Base-by-base conservation (phyloP, 2,329 filamentous ascomycete species). In the Microsporum canis region DNA sequence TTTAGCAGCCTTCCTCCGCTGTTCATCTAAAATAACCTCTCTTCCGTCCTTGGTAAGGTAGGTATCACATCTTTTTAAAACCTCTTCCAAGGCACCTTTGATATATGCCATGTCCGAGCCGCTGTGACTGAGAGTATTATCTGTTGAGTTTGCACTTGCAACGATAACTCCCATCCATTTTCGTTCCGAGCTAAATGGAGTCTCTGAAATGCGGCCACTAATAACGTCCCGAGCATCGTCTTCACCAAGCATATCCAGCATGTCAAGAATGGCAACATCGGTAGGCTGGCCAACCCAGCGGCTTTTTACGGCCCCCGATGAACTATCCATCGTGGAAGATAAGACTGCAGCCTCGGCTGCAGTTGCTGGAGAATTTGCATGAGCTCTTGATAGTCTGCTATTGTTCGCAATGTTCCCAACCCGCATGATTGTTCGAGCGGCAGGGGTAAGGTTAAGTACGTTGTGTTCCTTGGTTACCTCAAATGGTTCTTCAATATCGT, bases 101-200 rank as follows among this genome's bases (percentile, higher is more conserved):
- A 97, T 89, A 72, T 97, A 99, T 0, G 90, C 91, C 66, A 90
- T 86, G 68, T 95, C 89, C 63, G 85, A 84, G 41, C 88, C 85
- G 60, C 78, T 77, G 31, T 63, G 57, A 14, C 60, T 59, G 39
- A 60, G 58, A 62, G 78, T 79, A 33, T 79, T 79, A 56, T 84
- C 80, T 27, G 80, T 78, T 49, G 76, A 70, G 61, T 72, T 75
- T 36, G 76, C 74, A 64, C 74, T 76, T 34, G 84, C 85, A 66
- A 96, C 88, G 1, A 91, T 88, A 33, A 96, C 91, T 38, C 95
- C 95, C 95, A 99, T 99, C 92, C 92, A 99, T 75, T 99, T 99
- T 61, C 92, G 84, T 71, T 96, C 91, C 0, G 94, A 99, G 71
- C 92, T 97, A 74, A 99, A 99, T 0, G 94, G 91, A 0, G 89